phyloP scores from a whole-genome alignment of 2,329 filamentous ascomycete species.

The Pezizomycotina sp. region DNA sequence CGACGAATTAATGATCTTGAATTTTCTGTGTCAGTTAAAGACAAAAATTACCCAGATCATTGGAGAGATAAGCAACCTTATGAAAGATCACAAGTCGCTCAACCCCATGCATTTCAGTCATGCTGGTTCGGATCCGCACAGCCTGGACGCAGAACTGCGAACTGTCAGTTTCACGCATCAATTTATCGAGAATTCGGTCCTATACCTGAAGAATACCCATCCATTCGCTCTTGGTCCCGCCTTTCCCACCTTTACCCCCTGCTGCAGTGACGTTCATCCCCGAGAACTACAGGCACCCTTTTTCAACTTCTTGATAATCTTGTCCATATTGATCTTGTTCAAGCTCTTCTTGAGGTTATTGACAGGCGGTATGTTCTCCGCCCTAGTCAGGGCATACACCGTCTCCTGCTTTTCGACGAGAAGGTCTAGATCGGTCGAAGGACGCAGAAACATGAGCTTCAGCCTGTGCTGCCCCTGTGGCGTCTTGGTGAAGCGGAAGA shows the following conservation, averaged over 20 bases:
- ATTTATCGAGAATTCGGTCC: not conserved
- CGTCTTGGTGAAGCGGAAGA: slow-evolving; percentile 35
- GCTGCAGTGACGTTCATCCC: slow-evolving; percentile 21
- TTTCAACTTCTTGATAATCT: slow-evolving; percentile 50
- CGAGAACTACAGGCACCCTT: slow-evolving; percentile 55
- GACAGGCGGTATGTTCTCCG: slow-evolving; percentile 47
- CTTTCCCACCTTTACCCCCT: slow-evolving; percentile 26
- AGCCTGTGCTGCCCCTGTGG: slow-evolving; percentile 60
- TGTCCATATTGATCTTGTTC: slow-evolving; percentile 56
- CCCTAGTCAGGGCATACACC: slow-evolving; percentile 47
- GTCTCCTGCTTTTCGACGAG: slow-evolving; percentile 58
- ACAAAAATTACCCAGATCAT: slow-evolving; percentile 1
- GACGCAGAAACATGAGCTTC: slow-evolving; percentile 66
- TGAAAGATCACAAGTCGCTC: slow-evolving; percentile 37
- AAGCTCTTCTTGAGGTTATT: slow-evolving; percentile 44
- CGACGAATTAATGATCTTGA: slow-evolving; percentile 44
- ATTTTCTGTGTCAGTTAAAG: slow-evolving; percentile 1
- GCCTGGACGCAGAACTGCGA: slow-evolving; percentile 52
- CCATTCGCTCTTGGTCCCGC: slow-evolving; percentile 4
- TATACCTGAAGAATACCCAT: not conserved
- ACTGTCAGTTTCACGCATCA: not conserved
- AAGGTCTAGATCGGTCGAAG: slow-evolving; percentile 48
- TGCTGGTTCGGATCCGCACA: slow-evolving; percentile 49
- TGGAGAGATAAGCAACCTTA: slow-evolving; percentile 32
- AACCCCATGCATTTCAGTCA: slow-evolving; percentile 41